These are phyloP conservation scores for Halophytophthora batemanensis DNA, from an alignment of 352 stramenopile genomes.

Conservation along the genomic window DNA sequence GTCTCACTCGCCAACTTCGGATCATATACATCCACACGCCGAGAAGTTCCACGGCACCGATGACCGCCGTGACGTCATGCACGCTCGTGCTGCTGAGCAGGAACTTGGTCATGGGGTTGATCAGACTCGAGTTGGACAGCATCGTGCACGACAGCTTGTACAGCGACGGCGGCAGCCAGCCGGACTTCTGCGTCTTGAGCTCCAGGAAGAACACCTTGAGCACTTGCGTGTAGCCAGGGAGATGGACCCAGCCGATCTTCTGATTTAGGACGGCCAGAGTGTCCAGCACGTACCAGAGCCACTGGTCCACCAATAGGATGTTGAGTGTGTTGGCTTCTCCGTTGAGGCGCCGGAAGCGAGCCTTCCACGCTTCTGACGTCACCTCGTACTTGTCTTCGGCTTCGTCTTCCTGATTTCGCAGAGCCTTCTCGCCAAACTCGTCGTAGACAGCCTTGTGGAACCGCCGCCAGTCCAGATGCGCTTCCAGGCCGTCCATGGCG, in stretches of 20 bases:
- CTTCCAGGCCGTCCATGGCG: constrained; percentile 86
- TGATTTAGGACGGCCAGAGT: constrained; percentile 87
- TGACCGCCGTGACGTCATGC: constrained; percentile 85
- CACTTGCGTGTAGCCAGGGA: constrained; percentile 85
- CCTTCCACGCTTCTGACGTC: constrained; percentile 78
- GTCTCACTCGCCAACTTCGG: constrained; percentile 83
- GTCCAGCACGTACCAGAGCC: constrained; percentile 88
- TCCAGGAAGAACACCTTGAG: constrained; percentile 89
- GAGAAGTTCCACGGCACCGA: constrained; percentile 81
- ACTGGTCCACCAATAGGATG: constrained; percentile 85
- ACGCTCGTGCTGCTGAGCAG: constrained; percentile 84
- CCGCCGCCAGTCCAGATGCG: constrained; percentile 84
- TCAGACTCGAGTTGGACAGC: constrained; percentile 82
- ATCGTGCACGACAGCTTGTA: constrained; percentile 90
- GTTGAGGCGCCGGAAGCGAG: constrained; percentile 74
- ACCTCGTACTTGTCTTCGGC: constrained; percentile 90
- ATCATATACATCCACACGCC: constrained; percentile 93
- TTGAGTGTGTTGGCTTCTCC: constrained; percentile 86
- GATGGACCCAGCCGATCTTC: constrained; percentile 85
- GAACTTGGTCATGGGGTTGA: constrained; percentile 91
- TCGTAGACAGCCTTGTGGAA: constrained; percentile 89
- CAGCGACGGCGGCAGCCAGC: constrained; percentile 78
- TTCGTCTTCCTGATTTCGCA: constrained; percentile 86
- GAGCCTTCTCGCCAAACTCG: constrained; percentile 80
- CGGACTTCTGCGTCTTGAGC: constrained; percentile 86